phyloP scores from a whole-genome alignment of 306 rosid species.

The Acacia confusa region DNA sequence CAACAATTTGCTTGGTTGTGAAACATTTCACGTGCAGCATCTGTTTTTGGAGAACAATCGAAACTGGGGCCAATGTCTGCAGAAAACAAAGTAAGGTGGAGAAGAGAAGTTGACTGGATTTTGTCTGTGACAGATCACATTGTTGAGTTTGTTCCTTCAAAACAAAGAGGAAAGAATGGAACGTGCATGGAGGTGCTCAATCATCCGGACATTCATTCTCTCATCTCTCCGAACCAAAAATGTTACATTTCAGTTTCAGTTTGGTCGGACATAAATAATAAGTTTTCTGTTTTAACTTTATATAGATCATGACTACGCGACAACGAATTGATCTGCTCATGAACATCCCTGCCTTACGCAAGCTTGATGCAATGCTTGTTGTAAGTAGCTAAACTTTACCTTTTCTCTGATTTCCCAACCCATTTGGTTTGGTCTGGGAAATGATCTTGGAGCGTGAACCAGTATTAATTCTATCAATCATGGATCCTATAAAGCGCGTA shows the following conservation, averaged over 20 bases:
- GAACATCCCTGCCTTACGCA: conserved; percentile 81
- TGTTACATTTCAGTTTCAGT: background rate
- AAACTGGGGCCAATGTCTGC: conserved; percentile 70
- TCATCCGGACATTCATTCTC: conserved; percentile 1
- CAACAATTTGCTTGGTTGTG: conserved; percentile 13
- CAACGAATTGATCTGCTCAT: conserved; percentile 82
- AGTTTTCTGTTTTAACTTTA: background rate
- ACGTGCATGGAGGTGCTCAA: conserved; percentile 67
- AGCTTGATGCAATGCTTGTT: conserved; percentile 85
- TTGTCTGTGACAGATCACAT: conserved; percentile 87
- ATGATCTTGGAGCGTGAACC: background rate
- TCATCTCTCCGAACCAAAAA: background rate
- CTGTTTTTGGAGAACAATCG: conserved; percentile 81
- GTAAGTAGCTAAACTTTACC: conserved; percentile 47
- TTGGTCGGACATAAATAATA: background rate
- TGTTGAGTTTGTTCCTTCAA: conserved; percentile 84
- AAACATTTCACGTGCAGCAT: conserved; percentile 62
- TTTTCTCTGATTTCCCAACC: conserved; percentile 5
- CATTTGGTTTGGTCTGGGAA: background rate
- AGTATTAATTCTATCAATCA: background rate
- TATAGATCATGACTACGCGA: conserved; percentile 89
- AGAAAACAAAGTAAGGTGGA: conserved; percentile 78
- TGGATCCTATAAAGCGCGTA: background rate
- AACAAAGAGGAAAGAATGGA: conserved; percentile 70
- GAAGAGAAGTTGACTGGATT: conserved; percentile 85